phyloP scores from a whole-genome alignment of 2,329 filamentous ascomycete genomes.

The Aspergillus fumigatiaffinis region DNA sequence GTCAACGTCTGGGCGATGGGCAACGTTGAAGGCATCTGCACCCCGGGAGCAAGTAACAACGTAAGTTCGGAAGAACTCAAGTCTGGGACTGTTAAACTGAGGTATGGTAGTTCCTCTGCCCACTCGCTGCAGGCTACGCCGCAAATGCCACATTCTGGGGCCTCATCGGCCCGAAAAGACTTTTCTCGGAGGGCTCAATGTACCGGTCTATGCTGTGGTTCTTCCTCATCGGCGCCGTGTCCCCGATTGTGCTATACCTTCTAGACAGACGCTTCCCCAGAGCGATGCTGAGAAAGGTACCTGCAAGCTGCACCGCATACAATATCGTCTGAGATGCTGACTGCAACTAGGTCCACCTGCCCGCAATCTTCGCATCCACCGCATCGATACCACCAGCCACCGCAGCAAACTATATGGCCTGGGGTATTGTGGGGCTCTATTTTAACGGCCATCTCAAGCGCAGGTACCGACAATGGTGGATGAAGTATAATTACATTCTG shows the following conservation, averaged over 20 bases:
- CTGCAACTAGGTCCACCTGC: conserved; percentile 14
- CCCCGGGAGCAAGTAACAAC: conserved; percentile 50
- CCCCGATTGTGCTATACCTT: conserved; percentile 55
- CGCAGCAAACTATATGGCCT: conserved; percentile 63
- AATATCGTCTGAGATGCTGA: background rate
- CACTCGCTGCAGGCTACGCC: conserved; percentile 1
- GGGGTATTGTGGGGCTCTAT: conserved; percentile 59
- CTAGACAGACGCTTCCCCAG: conserved; percentile 58
- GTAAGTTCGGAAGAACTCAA: background rate
- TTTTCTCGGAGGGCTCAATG: conserved; percentile 58
- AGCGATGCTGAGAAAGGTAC: conserved; percentile 57
- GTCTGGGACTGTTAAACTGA: background rate
- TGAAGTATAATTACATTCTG: conserved; percentile 69
- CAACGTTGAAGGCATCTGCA: conserved; percentile 44
- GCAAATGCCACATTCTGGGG: conserved; percentile 52
- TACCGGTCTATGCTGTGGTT: conserved; percentile 64
- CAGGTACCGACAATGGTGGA: conserved; percentile 63
- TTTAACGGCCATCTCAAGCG: conserved; percentile 63
- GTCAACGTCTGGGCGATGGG: conserved; percentile 45
- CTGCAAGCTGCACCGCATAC: background rate
- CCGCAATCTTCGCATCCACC: conserved; percentile 3
- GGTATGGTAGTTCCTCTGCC: background rate
- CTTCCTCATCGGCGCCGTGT: conserved; percentile 61
- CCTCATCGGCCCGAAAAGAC: conserved; percentile 62
- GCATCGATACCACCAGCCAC: conserved; percentile 59